Percentiles rank a stretch among this genome's conserved stretches.
Conservation (phyloP, 1,139 yeast genomes). For the Yamadazyma triangularis region DNA sequence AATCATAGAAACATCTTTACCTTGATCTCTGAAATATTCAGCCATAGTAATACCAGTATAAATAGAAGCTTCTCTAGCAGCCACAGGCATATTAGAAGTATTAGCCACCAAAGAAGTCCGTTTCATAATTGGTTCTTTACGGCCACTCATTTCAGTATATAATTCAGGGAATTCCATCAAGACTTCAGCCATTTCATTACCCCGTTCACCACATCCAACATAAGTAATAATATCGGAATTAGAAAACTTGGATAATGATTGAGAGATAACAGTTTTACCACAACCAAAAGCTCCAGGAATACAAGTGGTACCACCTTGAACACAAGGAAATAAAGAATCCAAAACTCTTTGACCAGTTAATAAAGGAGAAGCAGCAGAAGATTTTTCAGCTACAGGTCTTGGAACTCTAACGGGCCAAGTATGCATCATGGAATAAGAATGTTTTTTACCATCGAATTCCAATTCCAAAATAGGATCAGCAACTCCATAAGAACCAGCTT, state of each 20-base stretch:
- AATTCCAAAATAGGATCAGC: constrained; percentile 88
- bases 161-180: constrained; percentile 99
- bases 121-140: constrained; percentile 98
- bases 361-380: constrained; percentile 89
- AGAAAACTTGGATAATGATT: constrained; percentile 92
- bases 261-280: constrained; percentile 98
- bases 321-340: constrained; percentile 97
- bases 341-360: constrained; percentile 98
- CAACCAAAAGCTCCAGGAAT: constrained; percentile 99
- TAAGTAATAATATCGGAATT: constrained; percentile 95
- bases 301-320: constrained; percentile 99
- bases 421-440: constrained; percentile 88
- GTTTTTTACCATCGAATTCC: constrained; percentile 86
- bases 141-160: constrained; percentile 83
- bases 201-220: constrained; percentile 92
- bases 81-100: constrained; percentile 99
- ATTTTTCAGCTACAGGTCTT: constrained; percentile 93
- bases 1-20: constrained; percentile 98
- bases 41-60: constrained; percentile 98
- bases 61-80: constrained; percentile 99
- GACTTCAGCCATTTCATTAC: constrained; percentile 99
- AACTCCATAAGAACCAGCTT: constrained; percentile 83
- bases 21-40: constrained; percentile 99
- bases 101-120: constrained; percentile 98
- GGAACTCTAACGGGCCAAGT: constrained; percentile 99